Evolutionary conservation across 495 filamentous ascomycete genomes (phyloP).

Genomic region (Xylaria longipes): DNA sequence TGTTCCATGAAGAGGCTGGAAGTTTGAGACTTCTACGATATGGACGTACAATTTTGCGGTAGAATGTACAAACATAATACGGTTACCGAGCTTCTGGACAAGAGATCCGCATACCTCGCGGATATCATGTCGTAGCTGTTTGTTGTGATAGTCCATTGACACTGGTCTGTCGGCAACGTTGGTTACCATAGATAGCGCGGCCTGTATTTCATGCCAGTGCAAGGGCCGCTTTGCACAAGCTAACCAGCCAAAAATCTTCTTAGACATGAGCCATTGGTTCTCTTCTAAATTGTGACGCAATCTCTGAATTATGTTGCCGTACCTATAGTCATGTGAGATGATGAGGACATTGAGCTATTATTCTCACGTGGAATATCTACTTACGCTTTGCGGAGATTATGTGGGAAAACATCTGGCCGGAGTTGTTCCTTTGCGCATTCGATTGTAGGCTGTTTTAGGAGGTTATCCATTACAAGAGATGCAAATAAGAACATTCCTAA

Average conservation of each 20-base stretch:
- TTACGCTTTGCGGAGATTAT: background rate
- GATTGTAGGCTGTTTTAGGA: background rate
- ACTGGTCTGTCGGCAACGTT: constrained; percentile 30
- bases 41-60: constrained; percentile 31
- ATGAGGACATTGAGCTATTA: background rate
- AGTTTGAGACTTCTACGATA: background rate
- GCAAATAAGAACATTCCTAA: constrained; percentile 10
- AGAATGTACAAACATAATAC: constrained; percentile 27
- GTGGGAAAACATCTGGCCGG: background rate
- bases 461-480: background rate
- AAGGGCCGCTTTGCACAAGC: constrained; percentile 52
- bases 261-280: constrained; percentile 38
- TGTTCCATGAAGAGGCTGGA: background rate
- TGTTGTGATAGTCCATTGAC: constrained; percentile 27
- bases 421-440: background rate
- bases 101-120: constrained; percentile 54
- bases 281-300: constrained; percentile 33
- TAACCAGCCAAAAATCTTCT: constrained; percentile 51
- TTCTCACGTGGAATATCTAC: background rate
- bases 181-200: constrained; percentile 45
- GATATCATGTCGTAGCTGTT: constrained; percentile 40
- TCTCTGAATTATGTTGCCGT: background rate
- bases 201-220: constrained; percentile 56
- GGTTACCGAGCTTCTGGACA: constrained; percentile 38
- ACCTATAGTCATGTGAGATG: background rate